Conservation (phyloP, 2,329 filamentous ascomycete species). For the Aspergillus intermedius region DNA sequence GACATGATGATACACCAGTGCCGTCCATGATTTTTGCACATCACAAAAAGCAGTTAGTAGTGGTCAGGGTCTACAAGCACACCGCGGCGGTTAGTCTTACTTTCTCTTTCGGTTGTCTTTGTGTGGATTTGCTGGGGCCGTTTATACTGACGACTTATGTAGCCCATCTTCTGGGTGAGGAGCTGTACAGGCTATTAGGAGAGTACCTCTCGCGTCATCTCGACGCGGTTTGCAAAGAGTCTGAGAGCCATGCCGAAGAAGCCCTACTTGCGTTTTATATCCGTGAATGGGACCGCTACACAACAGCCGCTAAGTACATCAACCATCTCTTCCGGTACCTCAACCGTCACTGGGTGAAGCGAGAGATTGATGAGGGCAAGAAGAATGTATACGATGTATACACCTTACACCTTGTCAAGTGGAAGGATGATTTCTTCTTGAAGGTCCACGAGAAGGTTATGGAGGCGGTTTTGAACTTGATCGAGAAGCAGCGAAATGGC, state of each 20-base stretch:
- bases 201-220: slow-evolving; percentile 77
- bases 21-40: slow-evolving; percentile 98
- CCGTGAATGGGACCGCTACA: slow-evolving; percentile 93
- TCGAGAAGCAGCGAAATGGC: slow-evolving; percentile 94
- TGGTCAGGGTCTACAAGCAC: slow-evolving; percentile 46
- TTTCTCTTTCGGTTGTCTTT: not conserved
- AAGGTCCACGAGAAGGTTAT: slow-evolving; percentile 83
- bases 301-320: slow-evolving; percentile 91
- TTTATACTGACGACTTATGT: slow-evolving; percentile 11
- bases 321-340: slow-evolving; percentile 95
- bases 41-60: slow-evolving; percentile 85
- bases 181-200: slow-evolving; percentile 87
- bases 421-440: slow-evolving; percentile 85
- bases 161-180: slow-evolving; percentile 93
- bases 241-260: slow-evolving; percentile 78
- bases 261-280: slow-evolving; percentile 90
- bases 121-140: not conserved
- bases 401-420: slow-evolving; percentile 89
- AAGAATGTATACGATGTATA: slow-evolving; percentile 98
- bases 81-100: slow-evolving; percentile 61
- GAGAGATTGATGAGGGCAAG: slow-evolving; percentile 97
- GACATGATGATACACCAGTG: slow-evolving; percentile 42
- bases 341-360: slow-evolving; percentile 97
- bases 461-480: slow-evolving; percentile 86
- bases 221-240: slow-evolving; percentile 60